A percentile compares a stretch with the other conserved stretches of the same genome.
These are phyloP conservation scores for Blastocystis sp. DNA, from an alignment of 352 stramenopile genomes.

Conservation along the genomic window DNA sequence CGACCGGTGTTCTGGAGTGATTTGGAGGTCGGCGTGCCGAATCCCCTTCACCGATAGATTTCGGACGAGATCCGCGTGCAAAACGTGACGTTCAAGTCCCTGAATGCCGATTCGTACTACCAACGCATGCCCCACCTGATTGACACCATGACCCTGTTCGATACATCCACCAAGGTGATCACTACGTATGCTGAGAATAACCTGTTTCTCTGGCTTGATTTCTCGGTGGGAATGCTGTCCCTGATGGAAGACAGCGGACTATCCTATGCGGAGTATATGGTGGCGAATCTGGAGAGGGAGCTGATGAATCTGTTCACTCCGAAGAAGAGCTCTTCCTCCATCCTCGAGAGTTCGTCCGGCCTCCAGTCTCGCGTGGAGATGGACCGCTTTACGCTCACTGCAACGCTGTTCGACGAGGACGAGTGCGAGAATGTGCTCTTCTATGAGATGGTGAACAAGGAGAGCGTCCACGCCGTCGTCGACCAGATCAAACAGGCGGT, in stretches of 20 bases:
- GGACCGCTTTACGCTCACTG: neutral
- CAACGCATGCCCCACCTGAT: neutral
- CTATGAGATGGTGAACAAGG: neutral
- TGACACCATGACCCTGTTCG: constrained; percentile 12
- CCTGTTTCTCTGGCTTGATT: constrained; percentile 47
- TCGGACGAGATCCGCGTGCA: neutral
- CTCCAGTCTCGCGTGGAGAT: constrained; percentile 6
- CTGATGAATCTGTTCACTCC: constrained; percentile 25
- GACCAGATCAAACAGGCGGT: neutral
- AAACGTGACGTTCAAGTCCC: constrained; percentile 26
- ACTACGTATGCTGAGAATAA: constrained; percentile 39
- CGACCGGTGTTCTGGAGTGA: neutral
- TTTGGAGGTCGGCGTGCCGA: neutral
- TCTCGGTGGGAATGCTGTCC: constrained; percentile 15
- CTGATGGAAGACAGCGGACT: constrained; percentile 15
- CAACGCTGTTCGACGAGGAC: constrained; percentile 18
- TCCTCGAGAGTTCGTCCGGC: neutral
- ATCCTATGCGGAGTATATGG: constrained; percentile 25
- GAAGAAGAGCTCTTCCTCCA: neutral
- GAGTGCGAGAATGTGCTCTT: constrained; percentile 35
- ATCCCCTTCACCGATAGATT: constrained; percentile 24
- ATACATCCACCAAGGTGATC: constrained; percentile 37
- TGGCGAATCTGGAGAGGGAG: constrained; percentile 17
- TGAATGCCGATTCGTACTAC: constrained; percentile 38
- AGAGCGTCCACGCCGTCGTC: neutral